Conservation (phyloP, 164 flowering plant genomes). For the Chimonanthus salicifolius region DNA sequence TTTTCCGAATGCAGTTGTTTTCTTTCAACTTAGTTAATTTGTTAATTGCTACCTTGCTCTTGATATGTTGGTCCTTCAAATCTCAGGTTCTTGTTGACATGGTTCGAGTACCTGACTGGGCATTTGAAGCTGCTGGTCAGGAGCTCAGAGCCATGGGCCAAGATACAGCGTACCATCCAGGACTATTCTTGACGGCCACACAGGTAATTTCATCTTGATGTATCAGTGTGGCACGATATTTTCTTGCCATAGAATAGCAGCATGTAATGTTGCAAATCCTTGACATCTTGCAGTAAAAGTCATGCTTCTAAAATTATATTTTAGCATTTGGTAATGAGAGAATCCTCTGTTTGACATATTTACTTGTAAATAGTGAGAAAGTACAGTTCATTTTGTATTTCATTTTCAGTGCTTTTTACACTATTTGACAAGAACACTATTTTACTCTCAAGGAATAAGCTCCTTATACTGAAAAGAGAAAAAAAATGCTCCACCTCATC, state of each 20-base stretch:
- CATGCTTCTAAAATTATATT: too few species aligned
- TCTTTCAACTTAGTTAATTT: background rate
- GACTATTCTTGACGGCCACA: conserved; percentile 80
- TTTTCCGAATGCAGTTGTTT: too few species aligned
- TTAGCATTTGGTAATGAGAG: too few species aligned
- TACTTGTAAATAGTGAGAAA: too few species aligned
- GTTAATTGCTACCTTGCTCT: background rate
- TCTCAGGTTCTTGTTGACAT: conserved; percentile 84
- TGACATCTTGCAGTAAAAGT: background rate
- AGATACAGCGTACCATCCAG: conserved; percentile 87
- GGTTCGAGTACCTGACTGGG: conserved; percentile 98
- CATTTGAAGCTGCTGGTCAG: conserved; percentile 97
- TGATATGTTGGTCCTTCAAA: background rate
- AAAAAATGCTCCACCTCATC: too few species aligned
- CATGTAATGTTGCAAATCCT: too few species aligned
- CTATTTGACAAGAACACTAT: too few species aligned
- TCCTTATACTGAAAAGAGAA: too few species aligned
- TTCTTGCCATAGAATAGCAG: background rate
- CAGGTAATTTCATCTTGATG: conserved; percentile 45
- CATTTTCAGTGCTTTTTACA: too few species aligned
- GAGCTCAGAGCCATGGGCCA: conserved; percentile 96
- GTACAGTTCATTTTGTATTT: too few species aligned
- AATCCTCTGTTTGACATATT: too few species aligned
- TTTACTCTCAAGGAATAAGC: too few species aligned
- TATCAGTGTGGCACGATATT: background rate